These are phyloP conservation scores for Cryptococcus sp. DNA, from an alignment of 1,284 basidiomycete species.

Conservation along the genomic window DNA sequence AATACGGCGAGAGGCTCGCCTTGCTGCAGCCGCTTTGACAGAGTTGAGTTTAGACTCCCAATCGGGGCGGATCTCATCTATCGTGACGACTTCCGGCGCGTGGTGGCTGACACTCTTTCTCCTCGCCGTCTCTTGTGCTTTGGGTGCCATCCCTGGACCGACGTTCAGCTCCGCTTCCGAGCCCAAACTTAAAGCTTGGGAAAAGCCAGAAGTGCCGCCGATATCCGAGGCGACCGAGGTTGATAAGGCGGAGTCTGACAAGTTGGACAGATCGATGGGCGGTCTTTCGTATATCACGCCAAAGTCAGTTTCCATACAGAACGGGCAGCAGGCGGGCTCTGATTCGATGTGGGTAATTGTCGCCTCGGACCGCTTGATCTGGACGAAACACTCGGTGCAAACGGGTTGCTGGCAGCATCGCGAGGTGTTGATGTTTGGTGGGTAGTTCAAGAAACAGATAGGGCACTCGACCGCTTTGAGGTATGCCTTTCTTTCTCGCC, in stretches of 20 bases:
- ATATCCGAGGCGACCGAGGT: constrained; percentile 60
- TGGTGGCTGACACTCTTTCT: constrained; percentile 56
- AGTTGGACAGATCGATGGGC: constrained; percentile 10
- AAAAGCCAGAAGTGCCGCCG: constrained; percentile 57
- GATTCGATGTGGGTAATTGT: constrained; percentile 86
- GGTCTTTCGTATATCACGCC: constrained; percentile 88
- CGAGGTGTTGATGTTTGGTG: constrained; percentile 91
- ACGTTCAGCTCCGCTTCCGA: constrained; percentile 31
- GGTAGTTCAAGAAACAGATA: constrained; percentile 97
- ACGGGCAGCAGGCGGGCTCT: constrained; percentile 93
- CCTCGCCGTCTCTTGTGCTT: constrained; percentile 44
- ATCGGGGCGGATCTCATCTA: constrained; percentile 88
- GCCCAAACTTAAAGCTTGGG: constrained; percentile 30
- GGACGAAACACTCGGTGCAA: constrained; percentile 98
- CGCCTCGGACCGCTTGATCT: constrained; percentile 95
- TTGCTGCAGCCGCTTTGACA: constrained; percentile 79
- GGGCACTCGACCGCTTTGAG: constrained; percentile 90
- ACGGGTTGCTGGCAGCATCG: constrained; percentile 98
- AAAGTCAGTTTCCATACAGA: constrained; percentile 95
- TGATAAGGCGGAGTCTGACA: constrained; percentile 30
- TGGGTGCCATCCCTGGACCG: constrained; percentile 41
- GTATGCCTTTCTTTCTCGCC: constrained; percentile 72
- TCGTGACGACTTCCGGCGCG: constrained; percentile 77
- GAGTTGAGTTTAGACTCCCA: constrained; percentile 91
- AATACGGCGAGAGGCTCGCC: constrained; percentile 90